These are phyloP conservation scores for Pelargonium myrrhifolium DNA, from an alignment of 441 rosid genomes.

Conservation along the genomic window DNA sequence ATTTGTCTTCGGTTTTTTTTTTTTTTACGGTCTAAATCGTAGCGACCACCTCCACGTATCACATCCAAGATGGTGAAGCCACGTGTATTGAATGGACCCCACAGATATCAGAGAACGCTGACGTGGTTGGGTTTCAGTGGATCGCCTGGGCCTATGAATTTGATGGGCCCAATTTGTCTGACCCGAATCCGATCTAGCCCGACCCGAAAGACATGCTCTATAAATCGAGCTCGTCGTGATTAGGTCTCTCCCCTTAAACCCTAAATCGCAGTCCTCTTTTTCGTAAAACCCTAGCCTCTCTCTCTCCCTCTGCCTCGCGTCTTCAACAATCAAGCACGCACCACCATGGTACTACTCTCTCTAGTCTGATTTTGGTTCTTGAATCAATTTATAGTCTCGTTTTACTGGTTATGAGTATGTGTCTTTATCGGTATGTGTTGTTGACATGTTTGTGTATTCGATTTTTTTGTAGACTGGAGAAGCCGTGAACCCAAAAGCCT, in stretches of 20 bases:
- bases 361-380: background rate
- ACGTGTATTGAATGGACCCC: too few species aligned
- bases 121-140: too few species aligned
- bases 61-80: too few species aligned
- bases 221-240: background rate
- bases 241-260: background rate
- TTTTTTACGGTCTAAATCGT: too few species aligned
- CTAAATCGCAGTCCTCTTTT: background rate
- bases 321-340: background rate
- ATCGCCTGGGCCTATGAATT: too few species aligned
- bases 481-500: conserved; percentile 78
- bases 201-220: background rate
- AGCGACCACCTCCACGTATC: too few species aligned
- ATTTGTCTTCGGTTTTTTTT: too few species aligned
- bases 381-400: background rate
- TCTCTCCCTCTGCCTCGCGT: background rate
- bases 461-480: conserved; percentile 52
- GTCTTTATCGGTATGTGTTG: background rate
- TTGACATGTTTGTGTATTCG: background rate
- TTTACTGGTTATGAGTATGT: too few species aligned
- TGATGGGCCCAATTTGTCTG: too few species aligned
- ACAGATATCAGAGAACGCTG: too few species aligned
- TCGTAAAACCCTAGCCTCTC: background rate
- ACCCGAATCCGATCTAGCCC: background rate
- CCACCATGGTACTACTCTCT: background rate